Conservation (phyloP, 169 alveolate genomes). For the Eimeria brunetti region DNA sequence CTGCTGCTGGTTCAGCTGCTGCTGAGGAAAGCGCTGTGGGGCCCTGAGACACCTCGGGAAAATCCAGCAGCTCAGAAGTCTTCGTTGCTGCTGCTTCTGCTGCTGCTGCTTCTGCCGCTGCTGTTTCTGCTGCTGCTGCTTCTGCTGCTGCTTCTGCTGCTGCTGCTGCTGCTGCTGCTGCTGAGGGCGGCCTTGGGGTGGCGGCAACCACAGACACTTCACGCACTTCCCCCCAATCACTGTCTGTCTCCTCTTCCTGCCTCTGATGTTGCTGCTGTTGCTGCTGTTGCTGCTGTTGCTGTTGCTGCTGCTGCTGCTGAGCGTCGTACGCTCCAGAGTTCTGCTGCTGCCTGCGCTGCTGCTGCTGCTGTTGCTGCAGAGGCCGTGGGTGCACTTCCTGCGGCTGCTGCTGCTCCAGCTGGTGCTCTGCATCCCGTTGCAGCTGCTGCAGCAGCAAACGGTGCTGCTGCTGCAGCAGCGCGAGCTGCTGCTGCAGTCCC, state of each 20-base stretch:
- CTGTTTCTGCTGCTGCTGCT: background rate
- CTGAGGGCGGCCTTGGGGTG: background rate
- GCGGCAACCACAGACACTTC: background rate
- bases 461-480: constrained; percentile 62
- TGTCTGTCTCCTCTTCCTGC: constrained; percentile 19
- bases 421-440: constrained; percentile 23
- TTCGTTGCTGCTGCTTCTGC: background rate
- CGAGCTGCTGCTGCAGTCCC: constrained; percentile 57
- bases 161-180: constrained; percentile 39
- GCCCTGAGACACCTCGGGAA: background rate
- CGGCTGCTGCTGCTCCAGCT: background rate
- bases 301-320: constrained; percentile 1
- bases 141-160: constrained; percentile 20
- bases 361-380: background rate
- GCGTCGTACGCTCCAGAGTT: no score
- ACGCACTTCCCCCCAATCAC: background rate
- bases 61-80: background rate
- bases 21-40: background rate
- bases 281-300: background rate
- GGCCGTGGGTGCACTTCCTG: no score
- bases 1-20: constrained; percentile 39
- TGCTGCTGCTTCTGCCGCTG: constrained; percentile 25
- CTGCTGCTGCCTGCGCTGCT: background rate
- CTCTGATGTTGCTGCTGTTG: background rate
- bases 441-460: constrained; percentile 32